Base-by-base conservation (phyloP, 352 stramenopile species). In the Globisporangium barbulae region DNA sequence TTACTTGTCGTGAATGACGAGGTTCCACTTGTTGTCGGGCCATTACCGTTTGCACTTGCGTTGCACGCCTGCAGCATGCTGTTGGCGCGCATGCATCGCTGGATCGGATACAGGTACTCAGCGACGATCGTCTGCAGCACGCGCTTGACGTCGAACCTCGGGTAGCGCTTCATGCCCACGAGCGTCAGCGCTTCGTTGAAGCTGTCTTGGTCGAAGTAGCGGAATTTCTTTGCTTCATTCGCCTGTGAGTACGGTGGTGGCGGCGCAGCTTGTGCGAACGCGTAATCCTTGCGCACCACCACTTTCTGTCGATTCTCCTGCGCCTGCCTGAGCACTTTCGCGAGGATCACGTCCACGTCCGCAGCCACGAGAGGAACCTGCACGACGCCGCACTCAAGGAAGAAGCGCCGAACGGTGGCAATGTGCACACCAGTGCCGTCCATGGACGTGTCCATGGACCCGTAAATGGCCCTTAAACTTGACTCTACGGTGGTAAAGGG, bases 131-230 rank as follows among this genome's bases (percentile, higher is more conserved):
- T 76, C 61, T 91, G 73, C 0, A 91, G 67, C 8, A 81, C 76
- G 33, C 67, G 72, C 31, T 85, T 75, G 28, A 83, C 48, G 21
- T 88, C 79, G 12, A 75, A 76, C 2, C 84, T 72, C 9, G 85
- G 79, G 60, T 82, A 92, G 22, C 76, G 71, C 42, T 84, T 84
- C 57, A 88, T 80, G 0, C 73, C 74, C 28, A 92, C 68, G 31
- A 92, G 64, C 22, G 83, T 90, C 31, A 90, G 67, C 5, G 83
- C 81, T 56, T 93, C 81, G 33, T 87, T 90, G 61, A 92, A 93
- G 17, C 76, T 59, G 54, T 85, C 78, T 39, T 81, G 72, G 47
- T 79, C 80, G 56, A 93, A 93, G 50, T 85, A 92, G 2, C 85
- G 78, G 41, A 78, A 85, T 19, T 71, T 70, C 52, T 76, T 80